phyloP scores from a whole-genome alignment of 2,329 filamentous ascomycete genomes.

The Stachybotrys chartarum region DNA sequence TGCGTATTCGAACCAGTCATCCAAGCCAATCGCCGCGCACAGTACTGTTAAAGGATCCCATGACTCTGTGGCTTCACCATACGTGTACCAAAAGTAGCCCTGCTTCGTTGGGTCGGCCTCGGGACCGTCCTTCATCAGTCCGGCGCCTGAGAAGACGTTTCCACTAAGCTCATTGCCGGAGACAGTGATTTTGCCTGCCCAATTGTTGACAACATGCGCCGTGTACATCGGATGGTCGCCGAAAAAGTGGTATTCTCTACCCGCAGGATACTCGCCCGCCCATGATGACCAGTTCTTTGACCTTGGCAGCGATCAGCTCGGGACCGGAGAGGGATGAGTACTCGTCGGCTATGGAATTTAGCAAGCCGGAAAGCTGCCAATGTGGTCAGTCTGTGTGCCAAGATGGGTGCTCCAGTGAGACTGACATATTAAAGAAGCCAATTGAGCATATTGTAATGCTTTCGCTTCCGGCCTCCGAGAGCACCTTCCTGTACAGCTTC shows the following conservation, averaged over 20 bases:
- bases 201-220: conserved; percentile 37
- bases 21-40: conserved; percentile 14
- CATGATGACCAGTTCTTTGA: conserved; percentile 43
- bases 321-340: conserved; percentile 30
- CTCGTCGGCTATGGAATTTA: conserved; percentile 34
- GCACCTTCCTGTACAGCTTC: conserved; percentile 33
- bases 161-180: conserved; percentile 36
- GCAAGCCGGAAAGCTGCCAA: conserved; percentile 31
- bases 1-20: not conserved
- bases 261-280: conserved; percentile 41
- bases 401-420: conserved; percentile 9
- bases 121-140: conserved; percentile 23
- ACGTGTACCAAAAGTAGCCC: conserved; percentile 34
- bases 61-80: conserved; percentile 21
- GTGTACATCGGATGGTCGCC: conserved; percentile 28
- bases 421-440: conserved; percentile 39
- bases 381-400: conserved; percentile 4
- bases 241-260: conserved; percentile 42
- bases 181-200: conserved; percentile 32
- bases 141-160: conserved; percentile 29
- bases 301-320: conserved; percentile 34
- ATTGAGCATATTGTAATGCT: conserved; percentile 38
- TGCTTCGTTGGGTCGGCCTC: conserved; percentile 24
- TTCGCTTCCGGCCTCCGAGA: conserved; percentile 28
- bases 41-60: conserved; percentile 36